Base-by-base conservation (phyloP, 1,139 yeast genomes). In the Geotrichum restrictum region DNA sequence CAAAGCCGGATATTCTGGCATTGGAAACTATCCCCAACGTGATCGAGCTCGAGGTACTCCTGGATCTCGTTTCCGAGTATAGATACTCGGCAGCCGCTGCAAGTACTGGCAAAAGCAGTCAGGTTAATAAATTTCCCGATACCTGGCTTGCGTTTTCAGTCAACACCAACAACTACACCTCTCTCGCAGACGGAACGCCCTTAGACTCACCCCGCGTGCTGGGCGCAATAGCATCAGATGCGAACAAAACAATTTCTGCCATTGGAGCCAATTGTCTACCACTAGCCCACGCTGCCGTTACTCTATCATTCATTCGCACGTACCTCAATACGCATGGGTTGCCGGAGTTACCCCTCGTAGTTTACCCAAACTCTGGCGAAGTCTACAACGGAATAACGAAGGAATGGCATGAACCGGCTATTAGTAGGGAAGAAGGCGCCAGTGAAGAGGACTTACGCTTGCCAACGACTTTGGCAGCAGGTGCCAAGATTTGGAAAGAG, bases 11-110 rank as follows among this genome's bases (percentile, higher is more conserved):
- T 58, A 55, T 78, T 2, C 65, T 84, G n/a, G 81, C 79, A 1
- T 69, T 83, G 54, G 93, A 85, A 63, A 85, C 93, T 1, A 75
- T 84, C 13, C 89, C 91, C 1, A 76, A 72, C 53, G 63, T 74
- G 22, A 56, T 59, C 36, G 93, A 85, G 64, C 64, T 82, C 27
- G 65, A 71, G 58, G 69, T 67, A 2, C 47, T 76, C 11, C 51
- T 68, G 1, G 56, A 61, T 7, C 52, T 73, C 16, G n/a, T 48
- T 5, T 10, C n/a, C 19, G 41, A 44, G 27, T 37, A 7, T 31
- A n/a, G n/a, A n/a, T n/a, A n/a, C n/a, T n/a, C n/a, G n/a, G n/a
- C n/a, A n/a, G n/a, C n/a, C n/a, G n/a, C 14, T 11, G 14, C 13
- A 34, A 22, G 36, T 8, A 6, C 19, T 3, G 32, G 16, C 11